Percentiles rank a stretch among this genome's conserved stretches.
Evolutionary conservation across 2,329 filamentous ascomycete species (phyloP).

Genomic region (Cephalotrichum gorgonifer): DNA sequence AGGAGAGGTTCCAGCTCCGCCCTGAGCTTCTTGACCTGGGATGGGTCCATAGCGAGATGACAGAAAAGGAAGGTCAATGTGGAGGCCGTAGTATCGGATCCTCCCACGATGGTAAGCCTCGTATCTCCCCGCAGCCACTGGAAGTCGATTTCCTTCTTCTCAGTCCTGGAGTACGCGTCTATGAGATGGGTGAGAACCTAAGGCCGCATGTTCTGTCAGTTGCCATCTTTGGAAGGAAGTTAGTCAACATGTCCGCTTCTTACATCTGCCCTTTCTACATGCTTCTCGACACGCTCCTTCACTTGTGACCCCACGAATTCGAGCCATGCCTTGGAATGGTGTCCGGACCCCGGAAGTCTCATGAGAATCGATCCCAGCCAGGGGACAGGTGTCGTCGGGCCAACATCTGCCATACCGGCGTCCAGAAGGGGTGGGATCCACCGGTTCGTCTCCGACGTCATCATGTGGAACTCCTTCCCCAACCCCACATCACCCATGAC

Average conservation of each 20-base stretch:
- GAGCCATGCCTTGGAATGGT: neutral
- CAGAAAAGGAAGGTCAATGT: conserved; percentile 20
- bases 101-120: conserved; percentile 15
- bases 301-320: conserved; percentile 1
- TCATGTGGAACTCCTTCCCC: conserved; percentile 23
- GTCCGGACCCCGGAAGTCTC: neutral
- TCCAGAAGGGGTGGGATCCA: conserved; percentile 51
- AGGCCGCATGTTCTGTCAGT: neutral
- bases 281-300: neutral
- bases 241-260: no score
- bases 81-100: conserved; percentile 26
- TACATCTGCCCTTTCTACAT: conserved; percentile 1
- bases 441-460: conserved; percentile 73
- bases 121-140: conserved; percentile 2
- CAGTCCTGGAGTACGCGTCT: neutral
- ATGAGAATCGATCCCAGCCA: conserved; percentile 1
- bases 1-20: conserved; percentile 18
- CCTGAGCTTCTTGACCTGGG: conserved; percentile 29
- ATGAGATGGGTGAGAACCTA: conserved; percentile 1
- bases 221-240: no score
- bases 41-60: conserved; percentile 21
- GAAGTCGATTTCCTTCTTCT: neutral
- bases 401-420: neutral
- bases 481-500: conserved; percentile 31
- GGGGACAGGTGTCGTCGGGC: neutral